Evolutionary conservation across 305 asterid species (phyloP), one percentile per base, ranked within the genome.

Genomic region (Caryopteris hybrid): DNA sequence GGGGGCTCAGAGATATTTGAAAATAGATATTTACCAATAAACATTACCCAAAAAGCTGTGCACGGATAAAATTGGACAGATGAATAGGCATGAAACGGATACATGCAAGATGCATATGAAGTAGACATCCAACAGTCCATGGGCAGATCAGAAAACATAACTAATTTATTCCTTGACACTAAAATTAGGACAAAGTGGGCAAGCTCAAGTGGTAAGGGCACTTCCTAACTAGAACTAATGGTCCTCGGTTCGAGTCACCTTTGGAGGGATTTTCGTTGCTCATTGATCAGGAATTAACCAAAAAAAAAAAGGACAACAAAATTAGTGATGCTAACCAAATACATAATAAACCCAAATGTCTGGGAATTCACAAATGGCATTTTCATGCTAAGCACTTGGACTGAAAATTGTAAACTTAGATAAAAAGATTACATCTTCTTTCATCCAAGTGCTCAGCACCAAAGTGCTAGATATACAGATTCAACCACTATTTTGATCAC

Each of bases 291-390:
- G 4, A 25, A 25, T n/a, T 25, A 25, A 25, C 4, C 4, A 25
- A 4, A 1, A 25, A 25, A 25, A 4, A 25, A 25, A 4, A 25
- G 4, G 43, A 43, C 8, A 45, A 2, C 8, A 22, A 20, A 34
- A 64, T 4, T 42, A 12, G 31, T 33, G 60, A 53, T 23, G 25
- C 70, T 62, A 48, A 51, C 55, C 27, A 52, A 71, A 61, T 47
- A 52, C 59, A 20, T n/a, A 34, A 51, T 25, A 60, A 55, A 29
- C 39, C 69, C 45, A 14, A 60, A 70, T 36, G 10, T 25, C 39
- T 38, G 22, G 50, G 11, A 14, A 46, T 33, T 33, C 31, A 4
- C 31, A 25, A 25, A 1, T 25, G 31, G 31, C 31, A 25, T 12
- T 33, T 52, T 10, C 11, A 22, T 29, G 29, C 22, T 9, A 66